Evolutionary conservation across 2,329 filamentous ascomycete species (phyloP).

Genomic region (Colletotrichum limetticola): DNA sequence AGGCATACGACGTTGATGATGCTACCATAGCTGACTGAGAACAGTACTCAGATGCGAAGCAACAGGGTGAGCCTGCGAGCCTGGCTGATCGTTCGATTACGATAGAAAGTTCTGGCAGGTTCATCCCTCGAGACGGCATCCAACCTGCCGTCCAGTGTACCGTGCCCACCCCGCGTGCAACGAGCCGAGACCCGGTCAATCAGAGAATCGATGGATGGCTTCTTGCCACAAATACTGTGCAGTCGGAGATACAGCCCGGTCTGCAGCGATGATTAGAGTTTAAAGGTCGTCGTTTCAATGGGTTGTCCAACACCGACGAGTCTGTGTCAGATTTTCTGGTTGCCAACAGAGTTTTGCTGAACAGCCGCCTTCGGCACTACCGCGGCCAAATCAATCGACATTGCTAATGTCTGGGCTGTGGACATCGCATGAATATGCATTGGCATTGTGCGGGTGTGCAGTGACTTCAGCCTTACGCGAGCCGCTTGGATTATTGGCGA

Average conservation of each 20-base stretch:
- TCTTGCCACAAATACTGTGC: background rate
- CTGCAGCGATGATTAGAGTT: constrained; percentile 12
- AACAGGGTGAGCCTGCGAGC: background rate
- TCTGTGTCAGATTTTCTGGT: constrained; percentile 6
- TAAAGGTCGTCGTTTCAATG: constrained; percentile 3
- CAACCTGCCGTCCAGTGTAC: background rate
- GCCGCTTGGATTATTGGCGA: background rate
- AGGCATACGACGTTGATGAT: background rate
- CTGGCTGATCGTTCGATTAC: background rate
- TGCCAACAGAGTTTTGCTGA: constrained; percentile 12
- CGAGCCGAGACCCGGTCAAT: constrained; percentile 3
- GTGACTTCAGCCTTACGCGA: background rate
- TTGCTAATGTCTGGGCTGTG: background rate
- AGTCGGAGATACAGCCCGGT: background rate
- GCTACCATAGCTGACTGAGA: background rate
- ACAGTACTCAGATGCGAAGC: background rate
- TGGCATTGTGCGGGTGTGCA: background rate
- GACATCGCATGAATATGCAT: background rate
- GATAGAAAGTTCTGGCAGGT: background rate
- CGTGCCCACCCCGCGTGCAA: constrained; percentile 9
- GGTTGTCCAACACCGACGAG: background rate
- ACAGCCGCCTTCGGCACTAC: constrained; percentile 2
- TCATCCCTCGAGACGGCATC: constrained; percentile 14
- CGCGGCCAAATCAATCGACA: background rate
- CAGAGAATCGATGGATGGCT: background rate